Evolutionary conservation across 768 basidiomycete species (phyloP).

Genomic region (Austroboletus eburneus): DNA sequence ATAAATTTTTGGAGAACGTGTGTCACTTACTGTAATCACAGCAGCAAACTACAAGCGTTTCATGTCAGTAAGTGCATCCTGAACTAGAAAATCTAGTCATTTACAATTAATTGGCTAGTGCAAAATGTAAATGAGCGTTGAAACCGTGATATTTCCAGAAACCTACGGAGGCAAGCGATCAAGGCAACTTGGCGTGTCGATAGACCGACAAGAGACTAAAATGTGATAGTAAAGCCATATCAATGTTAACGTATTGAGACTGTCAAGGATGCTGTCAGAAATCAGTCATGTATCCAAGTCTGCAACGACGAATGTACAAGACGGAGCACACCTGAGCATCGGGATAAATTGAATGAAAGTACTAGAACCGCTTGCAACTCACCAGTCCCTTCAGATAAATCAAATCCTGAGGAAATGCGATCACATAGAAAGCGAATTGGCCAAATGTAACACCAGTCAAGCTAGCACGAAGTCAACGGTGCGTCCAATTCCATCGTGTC

Average conservation of each 20-base stretch:
- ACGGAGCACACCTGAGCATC: slow-evolving; percentile 2
- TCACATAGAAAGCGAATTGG: slow-evolving; percentile 18
- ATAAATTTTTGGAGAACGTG: background rate
- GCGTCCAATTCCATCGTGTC: background rate
- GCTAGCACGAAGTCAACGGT: slow-evolving; percentile 4
- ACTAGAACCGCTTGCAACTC: background rate
- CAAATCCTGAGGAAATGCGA: slow-evolving; percentile 15
- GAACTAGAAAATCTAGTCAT: background rate
- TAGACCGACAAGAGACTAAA: slow-evolving; percentile 12
- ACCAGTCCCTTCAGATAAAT: slow-evolving; percentile 12
- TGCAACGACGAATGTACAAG: slow-evolving; percentile 6
- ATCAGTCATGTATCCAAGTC: background rate
- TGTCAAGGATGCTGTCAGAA: slow-evolving; percentile 9
- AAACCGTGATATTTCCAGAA: background rate
- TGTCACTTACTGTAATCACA: slow-evolving; percentile 3
- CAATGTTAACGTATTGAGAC: background rate
- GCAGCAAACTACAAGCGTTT: slow-evolving; percentile 1
- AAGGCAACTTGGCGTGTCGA: background rate
- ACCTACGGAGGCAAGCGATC: slow-evolving; percentile 8
- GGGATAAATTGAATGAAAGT: background rate
- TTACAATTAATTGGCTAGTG: slow-evolving; percentile 6
- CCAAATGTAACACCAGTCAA: slow-evolving; percentile 17
- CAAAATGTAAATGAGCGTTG: background rate
- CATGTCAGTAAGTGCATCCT: background rate
- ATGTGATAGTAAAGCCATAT: background rate